A percentile compares a stretch with the other conserved stretches of the same genome.
Evolutionary conservation across 2,329 filamentous ascomycete genomes (phyloP).

Genomic region (Phaeosphaeria sp.): DNA sequence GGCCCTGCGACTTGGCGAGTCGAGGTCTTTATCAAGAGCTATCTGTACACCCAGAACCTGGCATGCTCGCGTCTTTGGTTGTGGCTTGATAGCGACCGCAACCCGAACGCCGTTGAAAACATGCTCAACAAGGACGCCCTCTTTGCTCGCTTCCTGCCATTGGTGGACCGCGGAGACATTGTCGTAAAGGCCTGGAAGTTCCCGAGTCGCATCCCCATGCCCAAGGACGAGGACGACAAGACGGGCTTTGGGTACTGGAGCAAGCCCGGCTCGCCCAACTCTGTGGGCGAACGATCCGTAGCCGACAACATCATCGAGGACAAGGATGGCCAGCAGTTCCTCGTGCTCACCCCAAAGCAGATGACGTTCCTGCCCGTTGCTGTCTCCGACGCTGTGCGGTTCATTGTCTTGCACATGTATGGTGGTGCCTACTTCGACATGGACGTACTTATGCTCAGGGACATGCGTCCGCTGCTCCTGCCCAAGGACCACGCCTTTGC

Average conservation of each 20-base stretch:
- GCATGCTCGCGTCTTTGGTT: conserved; percentile 61
- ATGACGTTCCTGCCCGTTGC: conserved; percentile 65
- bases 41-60: conserved; percentile 63
- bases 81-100: conserved; percentile 62
- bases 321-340: conserved; percentile 58
- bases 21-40: conserved; percentile 63
- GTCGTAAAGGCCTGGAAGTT: conserved; percentile 61
- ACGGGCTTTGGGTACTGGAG: conserved; percentile 60
- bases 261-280: conserved; percentile 52
- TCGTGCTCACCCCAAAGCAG: conserved; percentile 61
- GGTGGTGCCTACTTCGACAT: conserved; percentile 64
- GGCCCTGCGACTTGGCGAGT: conserved; percentile 64
- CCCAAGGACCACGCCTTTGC: conserved; percentile 61
- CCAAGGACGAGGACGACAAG: conserved; percentile 55
- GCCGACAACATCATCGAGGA: conserved; percentile 61
- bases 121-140: conserved; percentile 60
- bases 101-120: conserved; percentile 57
- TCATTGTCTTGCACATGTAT: conserved; percentile 61
- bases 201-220: conserved; percentile 59
- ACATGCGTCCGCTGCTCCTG: conserved; percentile 61
- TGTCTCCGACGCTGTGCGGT: conserved; percentile 63
- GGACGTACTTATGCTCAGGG: conserved; percentile 62
- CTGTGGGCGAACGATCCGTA: conserved; percentile 51
- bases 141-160: conserved; percentile 60
- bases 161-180: conserved; percentile 62